Evolutionary conservation across 1,284 basidiomycete genomes (phyloP).

Genomic region (Sanghuangporus baumii): DNA sequence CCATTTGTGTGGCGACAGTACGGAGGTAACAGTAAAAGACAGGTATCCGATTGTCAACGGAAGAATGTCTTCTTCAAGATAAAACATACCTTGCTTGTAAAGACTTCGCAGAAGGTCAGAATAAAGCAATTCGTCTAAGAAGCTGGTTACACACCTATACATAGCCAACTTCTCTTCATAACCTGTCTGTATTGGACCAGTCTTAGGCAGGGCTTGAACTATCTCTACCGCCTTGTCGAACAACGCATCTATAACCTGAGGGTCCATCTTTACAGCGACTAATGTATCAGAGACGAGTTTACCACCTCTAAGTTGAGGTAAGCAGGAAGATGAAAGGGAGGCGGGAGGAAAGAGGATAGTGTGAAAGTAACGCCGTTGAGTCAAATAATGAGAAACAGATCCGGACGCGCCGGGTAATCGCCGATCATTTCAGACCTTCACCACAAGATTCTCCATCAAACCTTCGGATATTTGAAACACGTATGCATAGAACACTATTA

Average conservation of each 20-base stretch:
- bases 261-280: slow-evolving; percentile 38
- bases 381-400: not conserved
- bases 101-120: slow-evolving; percentile 41
- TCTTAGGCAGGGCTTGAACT: slow-evolving; percentile 87
- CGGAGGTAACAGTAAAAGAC: not conserved
- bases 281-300: not conserved
- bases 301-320: not conserved
- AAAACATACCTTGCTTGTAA: slow-evolving; percentile 80
- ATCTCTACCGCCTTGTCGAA: slow-evolving; percentile 95
- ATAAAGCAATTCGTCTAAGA: slow-evolving; percentile 8
- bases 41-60: not conserved
- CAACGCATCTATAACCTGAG: slow-evolving; percentile 64
- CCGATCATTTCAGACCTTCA: not conserved
- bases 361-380: not conserved
- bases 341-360: not conserved
- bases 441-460: not conserved
- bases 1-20: slow-evolving; percentile 15
- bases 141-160: slow-evolving; percentile 64
- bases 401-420: not conserved
- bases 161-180: slow-evolving; percentile 96
- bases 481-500: not conserved
- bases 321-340: not conserved
- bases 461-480: not conserved
- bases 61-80: not conserved
- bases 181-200: slow-evolving; percentile 91